Conservation (phyloP, 106 monocot species). For the Dioscorea dumetorum region DNA sequence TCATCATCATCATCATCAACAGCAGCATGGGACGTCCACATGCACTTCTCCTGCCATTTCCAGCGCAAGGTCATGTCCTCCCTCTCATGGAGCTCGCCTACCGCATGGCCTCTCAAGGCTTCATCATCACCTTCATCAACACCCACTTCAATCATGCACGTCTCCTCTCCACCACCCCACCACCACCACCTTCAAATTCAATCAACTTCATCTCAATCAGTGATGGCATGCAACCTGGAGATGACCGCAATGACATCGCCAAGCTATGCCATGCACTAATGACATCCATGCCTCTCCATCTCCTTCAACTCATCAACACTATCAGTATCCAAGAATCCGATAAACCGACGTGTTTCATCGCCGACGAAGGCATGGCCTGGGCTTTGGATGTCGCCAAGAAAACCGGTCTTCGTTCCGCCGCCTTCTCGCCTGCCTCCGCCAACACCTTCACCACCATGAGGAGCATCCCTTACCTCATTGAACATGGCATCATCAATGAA, state of each 20-base stretch:
- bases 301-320: conserved; percentile 18
- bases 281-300: conserved; percentile 9
- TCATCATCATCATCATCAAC: too few species aligned
- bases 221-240: conserved; percentile 21
- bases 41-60: conserved; percentile 31
- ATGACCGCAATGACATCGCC: conserved; percentile 17
- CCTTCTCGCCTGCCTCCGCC: conserved; percentile 25
- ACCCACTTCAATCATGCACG: conserved; percentile 32
- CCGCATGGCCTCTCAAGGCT: conserved; percentile 24
- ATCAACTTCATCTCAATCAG: conserved; percentile 27
- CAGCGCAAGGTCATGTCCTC: conserved; percentile 53
- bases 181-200: background rate
- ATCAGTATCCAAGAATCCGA: background rate
- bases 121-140: conserved; percentile 46
- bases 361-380: conserved; percentile 26
- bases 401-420: conserved; percentile 6
- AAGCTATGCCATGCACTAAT: conserved; percentile 1
- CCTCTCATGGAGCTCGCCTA: conserved; percentile 47
- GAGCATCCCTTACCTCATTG: conserved; percentile 24
- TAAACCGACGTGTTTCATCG: conserved; percentile 24
- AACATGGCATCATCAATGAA: conserved; percentile 28
- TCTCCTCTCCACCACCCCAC: conserved; percentile 9
- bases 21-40: too few species aligned
- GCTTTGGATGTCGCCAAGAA: conserved; percentile 21
- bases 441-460: background rate